Evolutionary conservation across 2,329 filamentous ascomycete species (phyloP).

Genomic region (Penicillium carneum): DNA sequence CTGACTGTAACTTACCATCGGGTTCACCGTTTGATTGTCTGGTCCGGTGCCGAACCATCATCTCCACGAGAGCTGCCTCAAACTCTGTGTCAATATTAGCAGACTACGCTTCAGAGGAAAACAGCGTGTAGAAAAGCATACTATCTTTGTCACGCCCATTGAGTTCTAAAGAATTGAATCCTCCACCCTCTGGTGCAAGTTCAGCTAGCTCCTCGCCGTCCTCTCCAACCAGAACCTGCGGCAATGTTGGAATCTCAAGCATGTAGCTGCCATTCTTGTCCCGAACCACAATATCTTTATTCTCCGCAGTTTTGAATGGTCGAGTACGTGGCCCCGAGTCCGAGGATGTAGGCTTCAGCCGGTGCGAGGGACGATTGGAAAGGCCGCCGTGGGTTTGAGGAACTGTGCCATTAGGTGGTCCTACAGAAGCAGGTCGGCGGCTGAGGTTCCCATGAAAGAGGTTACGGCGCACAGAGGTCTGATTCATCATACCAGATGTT

Average conservation of each 20-base stretch:
- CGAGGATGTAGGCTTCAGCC: constrained; percentile 31
- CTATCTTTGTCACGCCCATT: constrained; percentile 51
- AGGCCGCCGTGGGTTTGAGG: constrained; percentile 28
- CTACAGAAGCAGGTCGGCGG: constrained; percentile 49
- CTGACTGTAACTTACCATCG: constrained; percentile 61
- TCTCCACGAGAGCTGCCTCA: constrained; percentile 55
- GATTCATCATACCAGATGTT: constrained; percentile 33
- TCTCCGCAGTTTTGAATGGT: constrained; percentile 39
- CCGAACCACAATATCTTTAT: constrained; percentile 59
- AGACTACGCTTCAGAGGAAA: neutral
- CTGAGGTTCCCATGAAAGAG: constrained; percentile 55
- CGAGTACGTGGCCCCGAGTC: constrained; percentile 34
- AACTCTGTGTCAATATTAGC: constrained; percentile 47
- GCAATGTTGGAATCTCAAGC: constrained; percentile 55
- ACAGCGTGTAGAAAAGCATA: constrained; percentile 35
- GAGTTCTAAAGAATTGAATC: constrained; percentile 58
- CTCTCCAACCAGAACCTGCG: constrained; percentile 46
- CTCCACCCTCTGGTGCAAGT: constrained; percentile 60
- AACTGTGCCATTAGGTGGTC: constrained; percentile 34
- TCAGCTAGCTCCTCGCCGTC: constrained; percentile 54
- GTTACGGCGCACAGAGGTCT: constrained; percentile 53
- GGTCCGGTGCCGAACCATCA: constrained; percentile 51
- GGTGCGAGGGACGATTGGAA: constrained; percentile 37
- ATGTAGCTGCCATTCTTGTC: constrained; percentile 59
- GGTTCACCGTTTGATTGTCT: constrained; percentile 67